Evolutionary conservation across 805 yeast species (phyloP), one percentile per base, ranked within the genome.

Genomic region (Kluyveromyces siamensis): DNA sequence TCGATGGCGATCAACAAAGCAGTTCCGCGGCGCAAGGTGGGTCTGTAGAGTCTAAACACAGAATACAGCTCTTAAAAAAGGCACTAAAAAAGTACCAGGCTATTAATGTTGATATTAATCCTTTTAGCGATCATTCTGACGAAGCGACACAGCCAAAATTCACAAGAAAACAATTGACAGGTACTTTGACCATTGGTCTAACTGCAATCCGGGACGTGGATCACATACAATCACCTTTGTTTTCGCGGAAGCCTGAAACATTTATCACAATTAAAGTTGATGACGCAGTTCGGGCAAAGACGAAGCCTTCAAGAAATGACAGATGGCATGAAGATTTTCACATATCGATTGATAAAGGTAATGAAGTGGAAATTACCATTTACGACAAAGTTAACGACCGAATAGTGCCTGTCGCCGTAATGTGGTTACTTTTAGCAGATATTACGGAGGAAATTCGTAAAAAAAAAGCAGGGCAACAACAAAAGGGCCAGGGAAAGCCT

Each of bases 401-500:
- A 45, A 70, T 75, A 51, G 80, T 83, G 8, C 98, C 99, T 0
- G 96, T 93, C 8, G 99, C 96, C 8, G 74, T 93, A 37, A 80
- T 85, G 58, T 93, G 99, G 99, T 75, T 91, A 27, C 77, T 91
- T 37, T 73, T 93, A 27, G 82, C 95, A 3, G 99, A 93, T 66
- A 78, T 93, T 40, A 89, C 95, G 0, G 99, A 93, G 70, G 98
- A 93, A 57, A 77, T 91, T 48, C 87, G 99, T 67, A 85, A 93
- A 59, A 84, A 83, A 65, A 88, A 87, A 59, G 90, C 87, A 19
- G 87, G 80, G 8, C 45, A 43, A 17, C 45, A 43, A 13, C 45
- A 43, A 33, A 16, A 33, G 27, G 87, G 86, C 40, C 68, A 77
- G 50, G 85, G 81, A 2, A 76, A 72, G 39, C 77, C 81, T 44